Evolutionary conservation across 1,139 yeast species (phyloP).

Genomic region (Diutina ranongensis): DNA sequence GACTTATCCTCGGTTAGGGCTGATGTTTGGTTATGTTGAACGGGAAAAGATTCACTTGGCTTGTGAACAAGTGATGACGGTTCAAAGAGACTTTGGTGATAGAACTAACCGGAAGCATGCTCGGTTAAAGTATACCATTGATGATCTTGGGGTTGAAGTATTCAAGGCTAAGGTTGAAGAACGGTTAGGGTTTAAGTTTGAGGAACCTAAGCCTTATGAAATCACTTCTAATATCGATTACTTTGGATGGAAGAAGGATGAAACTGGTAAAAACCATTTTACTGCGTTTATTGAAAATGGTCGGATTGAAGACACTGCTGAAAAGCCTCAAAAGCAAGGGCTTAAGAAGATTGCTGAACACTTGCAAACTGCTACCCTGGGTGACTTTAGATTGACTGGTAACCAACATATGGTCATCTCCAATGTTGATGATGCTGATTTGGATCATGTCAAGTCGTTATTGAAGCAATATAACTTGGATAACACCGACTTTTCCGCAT

Average conservation of each 20-base stretch:
- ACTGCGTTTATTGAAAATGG: conserved; percentile 95
- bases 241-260: conserved; percentile 93
- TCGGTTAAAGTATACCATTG: conserved; percentile 92
- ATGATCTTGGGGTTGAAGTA: conserved; percentile 77
- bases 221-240: conserved; percentile 83
- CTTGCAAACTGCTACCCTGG: conserved; percentile 42
- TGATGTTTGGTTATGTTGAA: conserved; percentile 66
- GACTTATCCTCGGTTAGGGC: conserved; percentile 93
- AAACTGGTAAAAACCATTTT: conserved; percentile 76
- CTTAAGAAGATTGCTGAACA: conserved; percentile 65
- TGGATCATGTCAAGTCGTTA: conserved; percentile 48
- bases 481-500: conserved; percentile 71
- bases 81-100: conserved; percentile 93
- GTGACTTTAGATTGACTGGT: conserved; percentile 90
- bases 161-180: conserved; percentile 78
- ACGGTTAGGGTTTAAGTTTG: conserved; percentile 66
- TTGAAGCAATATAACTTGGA: conserved; percentile 71
- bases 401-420: conserved; percentile 85
- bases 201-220: conserved; percentile 56
- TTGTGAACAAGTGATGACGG: conserved; percentile 86
- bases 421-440: conserved; percentile 57
- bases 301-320: conserved; percentile 88
- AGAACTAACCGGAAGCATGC: conserved; percentile 96
- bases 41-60: conserved; percentile 62
- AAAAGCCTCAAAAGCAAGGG: conserved; percentile 84